A percentile compares a stretch with the other conserved stretches of the same genome.
Evolutionary conservation across 169 alveolate species (phyloP).

Genomic region (Amoebophrya sp.): DNA sequence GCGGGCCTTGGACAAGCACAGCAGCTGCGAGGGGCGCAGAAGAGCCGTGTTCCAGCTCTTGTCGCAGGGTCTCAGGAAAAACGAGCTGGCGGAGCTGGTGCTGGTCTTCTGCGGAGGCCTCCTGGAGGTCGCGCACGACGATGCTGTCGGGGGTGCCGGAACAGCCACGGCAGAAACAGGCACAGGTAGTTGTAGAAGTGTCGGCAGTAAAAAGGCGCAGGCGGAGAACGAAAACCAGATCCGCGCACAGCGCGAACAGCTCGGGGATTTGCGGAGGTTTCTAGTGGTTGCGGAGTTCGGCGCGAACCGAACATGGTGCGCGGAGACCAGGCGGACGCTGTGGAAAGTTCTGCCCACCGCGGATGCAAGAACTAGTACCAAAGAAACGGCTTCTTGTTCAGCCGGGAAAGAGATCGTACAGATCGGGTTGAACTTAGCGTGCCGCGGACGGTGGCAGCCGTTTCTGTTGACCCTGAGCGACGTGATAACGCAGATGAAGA

Average conservation of each 20-base stretch:
- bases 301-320: neutral
- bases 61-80: neutral
- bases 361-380: neutral
- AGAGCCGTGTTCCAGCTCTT: neutral
- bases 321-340: neutral
- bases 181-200: no score
- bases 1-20: neutral
- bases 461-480: neutral
- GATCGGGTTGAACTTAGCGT: neutral
- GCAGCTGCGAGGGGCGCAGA: neutral
- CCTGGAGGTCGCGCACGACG: neutral
- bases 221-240: no score
- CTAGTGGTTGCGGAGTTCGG: neutral
- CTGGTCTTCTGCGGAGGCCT: neutral
- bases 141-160: no score
- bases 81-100: neutral
- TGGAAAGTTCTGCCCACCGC: neutral
- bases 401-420: no score
- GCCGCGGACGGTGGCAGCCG: neutral
- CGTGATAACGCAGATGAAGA: neutral
- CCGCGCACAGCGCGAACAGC: neutral
- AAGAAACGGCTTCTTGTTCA: no score
- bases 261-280: neutral
- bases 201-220: no score
- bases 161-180: no score